Conservation (phyloP, 208 protist genomes). For the Naegleria gruberi region DNA sequence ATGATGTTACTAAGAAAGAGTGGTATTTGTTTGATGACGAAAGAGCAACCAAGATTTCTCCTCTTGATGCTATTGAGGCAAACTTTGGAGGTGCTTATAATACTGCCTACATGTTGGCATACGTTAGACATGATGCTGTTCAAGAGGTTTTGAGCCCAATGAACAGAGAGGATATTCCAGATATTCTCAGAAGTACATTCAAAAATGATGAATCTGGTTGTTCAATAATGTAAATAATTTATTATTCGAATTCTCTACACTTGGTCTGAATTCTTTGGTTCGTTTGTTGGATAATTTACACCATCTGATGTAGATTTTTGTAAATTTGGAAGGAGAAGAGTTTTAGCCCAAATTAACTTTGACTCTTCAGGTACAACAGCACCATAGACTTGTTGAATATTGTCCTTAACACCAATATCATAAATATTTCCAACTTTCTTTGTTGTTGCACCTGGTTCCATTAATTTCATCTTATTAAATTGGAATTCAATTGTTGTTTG, state of each 20-base stretch:
- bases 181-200: background rate
- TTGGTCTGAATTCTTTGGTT: background rate
- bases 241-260: background rate
- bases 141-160: background rate
- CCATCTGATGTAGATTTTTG: background rate
- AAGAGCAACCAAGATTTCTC: background rate
- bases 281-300: background rate
- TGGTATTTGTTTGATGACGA: conserved; percentile 12
- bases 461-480: conserved; percentile 28
- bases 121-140: background rate
- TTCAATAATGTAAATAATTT: background rate
- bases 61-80: background rate
- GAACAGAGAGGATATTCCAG: background rate
- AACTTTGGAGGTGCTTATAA: background rate
- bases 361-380: background rate
- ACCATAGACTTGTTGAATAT: conserved; percentile 20
- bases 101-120: conserved; percentile 10
- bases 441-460: too few relatives aligned
- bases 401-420: background rate
- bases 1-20: background rate
- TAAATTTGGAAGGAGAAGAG: background rate
- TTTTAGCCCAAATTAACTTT: background rate
- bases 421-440: background rate
- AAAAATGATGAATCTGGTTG: background rate
- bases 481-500: conserved; percentile 53